Conservation (phyloP, 1,139 yeast genomes). For the Saccharomycopsis hybrid region DNA sequence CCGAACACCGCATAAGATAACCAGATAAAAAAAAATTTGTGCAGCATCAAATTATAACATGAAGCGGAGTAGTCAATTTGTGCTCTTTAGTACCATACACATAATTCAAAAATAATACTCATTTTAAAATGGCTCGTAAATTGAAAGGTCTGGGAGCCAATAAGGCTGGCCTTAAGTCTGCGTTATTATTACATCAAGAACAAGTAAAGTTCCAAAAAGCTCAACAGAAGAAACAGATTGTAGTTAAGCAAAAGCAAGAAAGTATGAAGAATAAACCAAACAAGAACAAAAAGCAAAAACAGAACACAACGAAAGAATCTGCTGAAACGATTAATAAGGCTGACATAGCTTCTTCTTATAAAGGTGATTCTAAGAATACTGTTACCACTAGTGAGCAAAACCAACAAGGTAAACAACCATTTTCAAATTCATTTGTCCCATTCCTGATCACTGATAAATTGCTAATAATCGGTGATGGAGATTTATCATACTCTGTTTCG, state of each 20-base stretch:
- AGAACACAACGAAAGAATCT: neutral
- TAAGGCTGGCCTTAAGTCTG: slow-evolving; percentile 9
- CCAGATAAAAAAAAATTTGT: no score
- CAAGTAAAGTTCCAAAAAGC: neutral
- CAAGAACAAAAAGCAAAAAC: neutral
- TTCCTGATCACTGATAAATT: slow-evolving; percentile 47
- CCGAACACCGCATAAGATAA: no score
- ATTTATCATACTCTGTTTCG: slow-evolving; percentile 74
- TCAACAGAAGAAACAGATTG: neutral
- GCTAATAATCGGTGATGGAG: slow-evolving; percentile 85
- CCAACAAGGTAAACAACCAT: neutral
- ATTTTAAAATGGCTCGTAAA: slow-evolving; percentile 13
- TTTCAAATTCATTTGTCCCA: slow-evolving; percentile 55
- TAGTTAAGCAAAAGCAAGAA: neutral
- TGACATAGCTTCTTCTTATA: neutral
- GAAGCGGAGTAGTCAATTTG: no score
- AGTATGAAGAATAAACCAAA: neutral
- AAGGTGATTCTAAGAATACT: neutral
- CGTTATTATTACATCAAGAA: slow-evolving; percentile 12
- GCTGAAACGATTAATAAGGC: neutral
- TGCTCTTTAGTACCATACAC: no score
- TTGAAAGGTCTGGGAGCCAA: slow-evolving; percentile 6
- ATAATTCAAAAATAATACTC: no score
- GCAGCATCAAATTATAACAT: no score
- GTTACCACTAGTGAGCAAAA: neutral